Evolutionary conservation across 140 eudicot genomes (phyloP), one percentile per base, ranked within the genome.

Genomic region (Ambrosia hybrid): DNA sequence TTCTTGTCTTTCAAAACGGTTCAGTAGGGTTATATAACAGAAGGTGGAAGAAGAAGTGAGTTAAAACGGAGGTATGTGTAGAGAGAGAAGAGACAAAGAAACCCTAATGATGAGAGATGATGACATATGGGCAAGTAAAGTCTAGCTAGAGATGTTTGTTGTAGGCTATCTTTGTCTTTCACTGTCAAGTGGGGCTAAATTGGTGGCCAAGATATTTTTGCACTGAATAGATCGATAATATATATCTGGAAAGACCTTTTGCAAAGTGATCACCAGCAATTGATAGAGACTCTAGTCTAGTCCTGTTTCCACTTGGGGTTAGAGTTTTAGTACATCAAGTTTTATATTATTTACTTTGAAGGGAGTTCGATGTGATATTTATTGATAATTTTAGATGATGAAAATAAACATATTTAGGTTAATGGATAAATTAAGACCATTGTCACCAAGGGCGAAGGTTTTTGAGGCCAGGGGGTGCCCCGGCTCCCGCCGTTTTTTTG

Each of bases 51-150:
- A n/a, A n/a, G 45, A 78, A 59, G 69, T 4, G 17, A 36, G 67
- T 13, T 63, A 63, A 63, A 37, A 37, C 11, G 10, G 49, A 38
- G 49, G 33, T n/a, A 63, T n/a, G 68, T 61, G 5, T 36, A 36
- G 67, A 61, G 67, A 61, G 67, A 61, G 67, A 61, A 30, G 78
- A 81, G 75, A 76, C 33, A 64, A 9, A 72, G 65, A 80, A 83
- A 79, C 91, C 87, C 91, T 83, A 88, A 88, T 85, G 84, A 88
- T 79, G 83, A 81, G 69, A 73, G 84, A 80, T 88, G 75, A 73
- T 73, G 79, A 68, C 75, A 41, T 51, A 57, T 37, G 70, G 79
- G 73, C 36, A 65, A 82, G 72, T 57, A 79, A 51, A 68, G 73
- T 61, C n/a, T n/a, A n/a, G n/a, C 66, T 16, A 36, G 34, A 34